phyloP scores from a whole-genome alignment of 2,329 filamentous ascomycete genomes.

The Aspergillus fumigatiaffinis region DNA sequence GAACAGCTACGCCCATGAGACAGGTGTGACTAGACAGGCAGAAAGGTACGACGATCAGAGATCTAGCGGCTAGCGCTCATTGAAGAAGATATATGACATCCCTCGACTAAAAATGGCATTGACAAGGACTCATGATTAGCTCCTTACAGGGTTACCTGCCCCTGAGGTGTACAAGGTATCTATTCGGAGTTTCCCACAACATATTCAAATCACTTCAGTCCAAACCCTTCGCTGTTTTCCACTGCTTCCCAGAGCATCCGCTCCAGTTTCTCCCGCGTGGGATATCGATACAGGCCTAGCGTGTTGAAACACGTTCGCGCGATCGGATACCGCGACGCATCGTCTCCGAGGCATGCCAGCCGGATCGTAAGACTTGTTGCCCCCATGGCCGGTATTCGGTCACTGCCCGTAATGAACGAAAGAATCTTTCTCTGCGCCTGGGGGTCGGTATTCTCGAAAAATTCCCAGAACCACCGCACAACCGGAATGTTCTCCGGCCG shows the following conservation, averaged over 20 bases:
- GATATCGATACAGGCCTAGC: conserved; percentile 71
- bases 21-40: background rate
- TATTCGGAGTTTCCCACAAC: background rate
- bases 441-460: conserved; percentile 63
- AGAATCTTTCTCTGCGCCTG: conserved; percentile 72
- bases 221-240: conserved; percentile 88
- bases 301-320: conserved; percentile 91
- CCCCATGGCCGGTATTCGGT: conserved; percentile 85
- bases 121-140: background rate
- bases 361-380: conserved; percentile 74
- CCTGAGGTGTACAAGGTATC: background rate
- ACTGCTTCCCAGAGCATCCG: conserved; percentile 78
- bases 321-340: conserved; percentile 71
- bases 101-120: background rate
- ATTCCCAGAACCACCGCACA: conserved; percentile 84
- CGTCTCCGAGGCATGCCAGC: conserved; percentile 70
- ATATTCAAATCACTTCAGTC: conserved; percentile 56
- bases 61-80: background rate
- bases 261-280: conserved; percentile 63
- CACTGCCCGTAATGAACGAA: conserved; percentile 84
- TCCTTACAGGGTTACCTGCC: conserved; percentile 6
- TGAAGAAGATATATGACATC: background rate
- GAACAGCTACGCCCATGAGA: background rate
- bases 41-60: background rate
- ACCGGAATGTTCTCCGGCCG: conserved; percentile 60